These are phyloP conservation scores for Aspergillus vadensis DNA, from an alignment of 2,329 filamentous ascomycete species.

Conservation along the genomic window DNA sequence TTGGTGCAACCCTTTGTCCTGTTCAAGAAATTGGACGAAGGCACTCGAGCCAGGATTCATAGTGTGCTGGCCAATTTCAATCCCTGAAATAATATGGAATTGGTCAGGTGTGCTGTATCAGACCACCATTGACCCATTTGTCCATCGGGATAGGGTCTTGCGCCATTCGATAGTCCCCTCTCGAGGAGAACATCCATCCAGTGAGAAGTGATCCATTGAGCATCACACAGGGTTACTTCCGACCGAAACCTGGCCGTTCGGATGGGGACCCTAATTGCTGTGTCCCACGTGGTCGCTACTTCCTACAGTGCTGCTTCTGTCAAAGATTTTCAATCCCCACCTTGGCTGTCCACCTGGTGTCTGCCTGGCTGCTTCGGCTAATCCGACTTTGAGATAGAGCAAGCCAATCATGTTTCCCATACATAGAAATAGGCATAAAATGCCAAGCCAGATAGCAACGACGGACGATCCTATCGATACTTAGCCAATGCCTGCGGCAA, in stretches of 20 bases:
- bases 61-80: too few relatives aligned
- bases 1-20: too few relatives aligned
- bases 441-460: neutral
- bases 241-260: neutral
- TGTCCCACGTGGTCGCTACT: neutral
- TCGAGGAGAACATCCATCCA: neutral
- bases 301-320: neutral
- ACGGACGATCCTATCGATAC: too few relatives aligned
- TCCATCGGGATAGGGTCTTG: neutral
- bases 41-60: too few relatives aligned
- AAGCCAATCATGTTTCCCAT: neutral
- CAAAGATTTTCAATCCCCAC: neutral
- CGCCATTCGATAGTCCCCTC: neutral
- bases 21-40: too few relatives aligned
- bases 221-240: neutral
- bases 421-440: neutral
- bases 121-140: neutral
- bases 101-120: neutral
- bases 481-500: too few relatives aligned
- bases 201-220: neutral
- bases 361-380: too few relatives aligned
- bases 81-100: neutral
- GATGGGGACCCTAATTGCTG: neutral
- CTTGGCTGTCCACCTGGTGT: neutral
- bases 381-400: neutral